Percentiles rank a stretch among this genome's conserved stretches.
Evolutionary conservation across 345 rosid genomes (phyloP).

Genomic region (Limnanthes douglasii): DNA sequence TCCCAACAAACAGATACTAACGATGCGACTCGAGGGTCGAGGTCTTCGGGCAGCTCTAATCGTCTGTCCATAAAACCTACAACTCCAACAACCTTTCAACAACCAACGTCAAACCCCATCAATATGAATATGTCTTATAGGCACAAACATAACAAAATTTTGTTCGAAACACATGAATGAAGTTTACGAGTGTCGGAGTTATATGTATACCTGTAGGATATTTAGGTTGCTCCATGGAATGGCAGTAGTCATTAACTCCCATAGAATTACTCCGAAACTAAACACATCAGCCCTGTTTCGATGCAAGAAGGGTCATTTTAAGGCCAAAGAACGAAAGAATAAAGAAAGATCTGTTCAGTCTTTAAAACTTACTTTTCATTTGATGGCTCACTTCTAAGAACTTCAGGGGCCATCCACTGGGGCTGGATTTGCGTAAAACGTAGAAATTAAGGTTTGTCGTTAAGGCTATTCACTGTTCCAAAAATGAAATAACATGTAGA

Average conservation of each 20-base stretch:
- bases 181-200: not conserved
- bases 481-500: not conserved
- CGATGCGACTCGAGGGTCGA: conserved; percentile 49
- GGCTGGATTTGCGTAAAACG: conserved; percentile 35
- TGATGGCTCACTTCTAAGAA: conserved; percentile 73
- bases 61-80: conserved; percentile 95
- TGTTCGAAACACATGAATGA: no score
- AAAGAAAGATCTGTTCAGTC: not conserved
- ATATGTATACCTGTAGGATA: conserved; percentile 39
- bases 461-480: not conserved
- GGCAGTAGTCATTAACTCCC: conserved; percentile 75
- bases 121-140: no score
- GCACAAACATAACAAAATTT: no score
- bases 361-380: conserved; percentile 51
- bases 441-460: not conserved
- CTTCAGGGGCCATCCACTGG: conserved; percentile 99
- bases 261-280: conserved; percentile 69
- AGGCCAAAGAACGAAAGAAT: not conserved
- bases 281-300: conserved; percentile 70
- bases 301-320: not conserved
- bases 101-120: no score
- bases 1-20: conserved; percentile 66
- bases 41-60: conserved; percentile 55
- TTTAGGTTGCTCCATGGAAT: conserved; percentile 75
- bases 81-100: conserved; percentile 52